These are phyloP conservation scores for Sphaerobolus stellatus DNA, from an alignment of 1,284 basidiomycete genomes.

Conservation along the genomic window DNA sequence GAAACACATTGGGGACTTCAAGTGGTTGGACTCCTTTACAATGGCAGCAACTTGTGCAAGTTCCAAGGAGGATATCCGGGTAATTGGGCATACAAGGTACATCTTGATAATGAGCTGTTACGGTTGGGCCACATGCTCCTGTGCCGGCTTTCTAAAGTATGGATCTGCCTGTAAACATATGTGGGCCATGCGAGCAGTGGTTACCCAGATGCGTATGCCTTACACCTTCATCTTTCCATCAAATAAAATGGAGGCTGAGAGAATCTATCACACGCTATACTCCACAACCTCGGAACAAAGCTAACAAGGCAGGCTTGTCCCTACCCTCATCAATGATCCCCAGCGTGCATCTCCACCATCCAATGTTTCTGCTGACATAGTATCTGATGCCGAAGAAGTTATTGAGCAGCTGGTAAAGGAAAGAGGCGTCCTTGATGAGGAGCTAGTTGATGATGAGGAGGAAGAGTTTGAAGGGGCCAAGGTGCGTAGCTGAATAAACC, in stretches of 20 bases:
- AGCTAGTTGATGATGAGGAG: too few relatives aligned
- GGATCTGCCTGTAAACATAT: constrained; percentile 1
- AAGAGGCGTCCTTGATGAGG: too few relatives aligned
- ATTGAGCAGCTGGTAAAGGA: too few relatives aligned
- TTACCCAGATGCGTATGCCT: background rate
- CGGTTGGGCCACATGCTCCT: background rate
- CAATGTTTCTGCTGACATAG: too few relatives aligned
- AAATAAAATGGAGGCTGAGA: background rate
- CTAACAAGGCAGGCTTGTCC: too few relatives aligned
- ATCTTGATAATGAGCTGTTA: background rate
- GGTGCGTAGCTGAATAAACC: too few relatives aligned
- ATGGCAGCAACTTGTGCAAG: constrained; percentile 1
- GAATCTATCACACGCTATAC: background rate
- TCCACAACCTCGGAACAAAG: too few relatives aligned
- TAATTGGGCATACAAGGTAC: background rate
- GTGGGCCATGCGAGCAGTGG: background rate
- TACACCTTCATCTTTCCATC: background rate
- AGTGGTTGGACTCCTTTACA: background rate
- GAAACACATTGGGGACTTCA: background rate
- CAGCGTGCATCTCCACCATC: too few relatives aligned
- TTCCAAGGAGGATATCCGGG: background rate
- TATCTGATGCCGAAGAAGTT: too few relatives aligned
- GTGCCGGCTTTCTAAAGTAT: background rate
- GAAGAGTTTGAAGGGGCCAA: too few relatives aligned
- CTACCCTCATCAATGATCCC: too few relatives aligned